Evolutionary conservation across 768 basidiomycete species (phyloP).

Genomic region (Suillus paluster): DNA sequence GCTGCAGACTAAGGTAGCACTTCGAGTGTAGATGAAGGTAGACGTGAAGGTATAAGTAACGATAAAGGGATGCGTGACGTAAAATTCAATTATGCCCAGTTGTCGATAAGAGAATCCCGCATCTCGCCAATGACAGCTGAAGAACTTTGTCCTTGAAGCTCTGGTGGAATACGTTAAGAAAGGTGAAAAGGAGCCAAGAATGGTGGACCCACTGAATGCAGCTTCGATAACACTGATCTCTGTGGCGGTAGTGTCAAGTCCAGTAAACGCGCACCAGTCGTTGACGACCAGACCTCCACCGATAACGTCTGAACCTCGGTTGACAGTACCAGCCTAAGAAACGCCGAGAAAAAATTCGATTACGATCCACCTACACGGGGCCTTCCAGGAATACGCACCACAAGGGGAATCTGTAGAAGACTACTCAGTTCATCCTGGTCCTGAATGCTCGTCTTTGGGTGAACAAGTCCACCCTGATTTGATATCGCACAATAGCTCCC

Average conservation of each 20-base stretch:
- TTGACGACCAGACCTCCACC: constrained; percentile 98
- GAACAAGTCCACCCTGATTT: constrained; percentile 97
- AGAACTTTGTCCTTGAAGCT: constrained; percentile 84
- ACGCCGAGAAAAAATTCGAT: constrained; percentile 8
- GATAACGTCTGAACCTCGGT: constrained; percentile 97
- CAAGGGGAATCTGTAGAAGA: constrained; percentile 90
- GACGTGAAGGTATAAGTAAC: constrained; percentile 7
- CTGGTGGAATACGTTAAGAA: constrained; percentile 41
- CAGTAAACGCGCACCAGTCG: constrained; percentile 99
- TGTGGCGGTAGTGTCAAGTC: constrained; percentile 98
- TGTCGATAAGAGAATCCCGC: constrained; percentile 90
- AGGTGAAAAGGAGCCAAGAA: constrained; percentile 2
- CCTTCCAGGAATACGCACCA: constrained; percentile 58
- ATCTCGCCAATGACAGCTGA: constrained; percentile 88
- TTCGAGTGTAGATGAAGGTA: constrained; percentile 3
- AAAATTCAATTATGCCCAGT: constrained; percentile 70
- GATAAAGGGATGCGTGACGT: not conserved
- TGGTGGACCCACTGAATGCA: constrained; percentile 79
- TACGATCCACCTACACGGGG: constrained; percentile 6
- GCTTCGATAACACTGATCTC: constrained; percentile 99
- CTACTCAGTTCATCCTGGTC: constrained; percentile 98
- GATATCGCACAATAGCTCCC: constrained; percentile 95
- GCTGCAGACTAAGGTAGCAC: not conserved
- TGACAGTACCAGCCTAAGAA: constrained; percentile 91
- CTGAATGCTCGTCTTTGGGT: constrained; percentile 95